Evolutionary conservation across 2,329 filamentous ascomycete genomes (phyloP).

Genomic region (Metarhizium humberi): DNA sequence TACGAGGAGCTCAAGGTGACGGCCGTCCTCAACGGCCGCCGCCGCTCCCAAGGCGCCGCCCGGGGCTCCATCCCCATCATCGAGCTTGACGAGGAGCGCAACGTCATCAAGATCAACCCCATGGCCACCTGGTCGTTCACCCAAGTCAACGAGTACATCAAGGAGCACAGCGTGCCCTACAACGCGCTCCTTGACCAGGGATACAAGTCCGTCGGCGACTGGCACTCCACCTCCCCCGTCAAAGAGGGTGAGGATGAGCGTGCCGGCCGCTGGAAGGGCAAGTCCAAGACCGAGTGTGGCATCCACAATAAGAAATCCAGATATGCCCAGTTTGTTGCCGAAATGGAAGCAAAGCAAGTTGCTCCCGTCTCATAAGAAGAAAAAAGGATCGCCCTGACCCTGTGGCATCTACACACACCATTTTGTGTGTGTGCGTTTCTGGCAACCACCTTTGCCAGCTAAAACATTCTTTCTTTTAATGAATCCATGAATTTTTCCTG

Average conservation of each 20-base stretch:
- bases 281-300: constrained; percentile 92
- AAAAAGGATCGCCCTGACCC: background rate
- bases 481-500: background rate
- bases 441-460: too few species aligned
- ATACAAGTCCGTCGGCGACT: constrained; percentile 98
- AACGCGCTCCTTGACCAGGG: constrained; percentile 83
- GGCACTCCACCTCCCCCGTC: constrained; percentile 92
- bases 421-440: too few species aligned
- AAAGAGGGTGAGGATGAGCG: constrained; percentile 90
- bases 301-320: constrained; percentile 97
- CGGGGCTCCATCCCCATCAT: constrained; percentile 84
- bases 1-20: constrained; percentile 81
- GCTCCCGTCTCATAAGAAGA: constrained; percentile 15
- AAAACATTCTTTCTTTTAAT: background rate
- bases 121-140: constrained; percentile 89
- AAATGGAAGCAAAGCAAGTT: constrained; percentile 60
- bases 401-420: background rate
- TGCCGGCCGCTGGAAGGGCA: constrained; percentile 93
- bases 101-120: constrained; percentile 95
- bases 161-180: constrained; percentile 82
- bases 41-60: constrained; percentile 86
- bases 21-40: constrained; percentile 84
- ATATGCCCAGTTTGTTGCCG: constrained; percentile 75
- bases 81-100: constrained; percentile 79
- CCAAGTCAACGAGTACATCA: constrained; percentile 82